Evolutionary conservation across 2,329 filamentous ascomycete species (phyloP).

Genomic region (Colletotrichum salicis): DNA sequence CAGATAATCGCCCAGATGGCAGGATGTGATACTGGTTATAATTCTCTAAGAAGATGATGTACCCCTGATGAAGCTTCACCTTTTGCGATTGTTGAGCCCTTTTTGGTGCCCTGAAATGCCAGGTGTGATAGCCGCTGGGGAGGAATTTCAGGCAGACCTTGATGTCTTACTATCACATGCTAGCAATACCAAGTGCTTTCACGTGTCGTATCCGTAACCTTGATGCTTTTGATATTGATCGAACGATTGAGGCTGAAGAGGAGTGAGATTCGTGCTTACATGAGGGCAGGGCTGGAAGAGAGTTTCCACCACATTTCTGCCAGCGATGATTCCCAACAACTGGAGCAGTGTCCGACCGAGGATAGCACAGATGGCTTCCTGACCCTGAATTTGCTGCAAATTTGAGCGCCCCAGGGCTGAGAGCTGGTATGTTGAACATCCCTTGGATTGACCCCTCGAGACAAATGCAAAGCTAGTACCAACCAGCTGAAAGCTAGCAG

Average conservation of each 20-base stretch:
- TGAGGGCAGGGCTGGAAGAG: not conserved
- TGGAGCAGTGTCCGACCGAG: not conserved
- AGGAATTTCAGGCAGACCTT: not conserved
- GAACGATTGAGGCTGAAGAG: no score
- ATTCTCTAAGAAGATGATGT: not conserved
- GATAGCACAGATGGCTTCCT: no score
- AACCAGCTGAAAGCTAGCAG: not conserved
- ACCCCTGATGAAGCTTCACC: not conserved
- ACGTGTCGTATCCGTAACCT: not conserved
- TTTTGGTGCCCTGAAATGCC: not conserved
- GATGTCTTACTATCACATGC: constrained; percentile 7
- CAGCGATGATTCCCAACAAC: not conserved
- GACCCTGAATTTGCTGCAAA: no score
- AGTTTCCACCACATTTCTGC: not conserved
- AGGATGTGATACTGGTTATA: not conserved
- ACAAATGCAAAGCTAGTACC: not conserved
- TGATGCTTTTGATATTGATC: not conserved
- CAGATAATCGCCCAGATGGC: not conserved
- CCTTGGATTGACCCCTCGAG: not conserved
- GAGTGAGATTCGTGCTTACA: no score
- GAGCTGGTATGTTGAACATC: not conserved
- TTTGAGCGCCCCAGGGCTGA: not conserved
- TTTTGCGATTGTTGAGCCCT: not conserved
- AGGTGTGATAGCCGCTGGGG: no score
- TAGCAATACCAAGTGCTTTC: not conserved